Evolutionary conservation across 108 stramenopile genomes (phyloP), one percentile per base, ranked within the genome.

Genomic region (Pinguiococcus pyrenoidosus): DNA sequence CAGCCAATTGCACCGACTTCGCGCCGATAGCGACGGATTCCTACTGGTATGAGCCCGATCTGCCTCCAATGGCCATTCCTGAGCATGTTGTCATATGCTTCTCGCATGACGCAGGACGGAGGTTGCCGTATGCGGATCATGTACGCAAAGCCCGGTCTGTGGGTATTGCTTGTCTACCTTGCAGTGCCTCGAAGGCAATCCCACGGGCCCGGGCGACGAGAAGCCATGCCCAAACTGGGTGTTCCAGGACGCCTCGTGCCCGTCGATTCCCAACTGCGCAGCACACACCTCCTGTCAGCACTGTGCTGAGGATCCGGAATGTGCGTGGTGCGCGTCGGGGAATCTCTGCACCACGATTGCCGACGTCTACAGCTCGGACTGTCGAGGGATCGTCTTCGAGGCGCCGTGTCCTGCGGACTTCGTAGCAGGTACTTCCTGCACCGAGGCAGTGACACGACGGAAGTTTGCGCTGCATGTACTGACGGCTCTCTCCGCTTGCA

Each of bases 281-380:
- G 51, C 66, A 13, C 64, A 66, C 49, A 32, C 27, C 33, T 58
- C 34, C 28, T 74, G 73, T 41, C 29, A 40, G 12, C 36, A 33
- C 16, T 74, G 73, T 29, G 71, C 68, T 0, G 53, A 51, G 20
- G 33, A 56, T 36, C 64, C 65, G 13, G 55, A 69, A 16, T 74
- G 73, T 26, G 73, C 71, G 12, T 74, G 73, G 73, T 74, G 73
- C 47, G 66, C 63, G 7, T 70, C 68, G 18, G 68, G 69, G 43
- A 59, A 38, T 18, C 23, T 24, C 2, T 74, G 73, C 51, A 44
- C 70, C 46, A 69, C 68, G 3, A 36, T 74, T 10, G 54, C 71
- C 4, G 73, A 74, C 18, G 64, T 68, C 20, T 72, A 70, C 27
- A 33, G 48, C 37, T 48, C 30, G 10, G 67, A 69, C 43, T 74